Percentiles rank a stretch among this genome's conserved stretches.
These are phyloP conservation scores for Pseudodiploospora longispora DNA, from an alignment of 2,329 filamentous ascomycete species.

Conservation along the genomic window DNA sequence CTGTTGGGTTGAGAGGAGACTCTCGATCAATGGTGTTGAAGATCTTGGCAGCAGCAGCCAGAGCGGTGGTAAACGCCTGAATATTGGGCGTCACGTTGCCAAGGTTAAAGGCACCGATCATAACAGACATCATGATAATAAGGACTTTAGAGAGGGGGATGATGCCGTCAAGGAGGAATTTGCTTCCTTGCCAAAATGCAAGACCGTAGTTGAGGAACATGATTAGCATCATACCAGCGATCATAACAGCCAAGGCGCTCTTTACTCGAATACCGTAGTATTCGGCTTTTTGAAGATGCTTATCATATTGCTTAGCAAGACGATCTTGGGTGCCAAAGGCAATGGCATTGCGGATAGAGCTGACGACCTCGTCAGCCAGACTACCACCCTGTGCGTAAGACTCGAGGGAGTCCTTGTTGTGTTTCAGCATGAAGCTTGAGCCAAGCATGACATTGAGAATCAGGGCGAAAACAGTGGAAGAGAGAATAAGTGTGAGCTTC, in stretches of 20 bases:
- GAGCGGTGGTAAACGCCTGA: constrained; percentile 76
- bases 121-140: constrained; percentile 81
- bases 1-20: constrained; percentile 75
- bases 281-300: constrained; percentile 64
- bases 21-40: constrained; percentile 84
- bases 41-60: constrained; percentile 85
- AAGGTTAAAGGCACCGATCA: constrained; percentile 88
- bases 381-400: constrained; percentile 80
- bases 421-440: constrained; percentile 69
- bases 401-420: constrained; percentile 68
- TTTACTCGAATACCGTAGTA: constrained; percentile 71
- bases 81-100: constrained; percentile 81
- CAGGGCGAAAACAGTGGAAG: constrained; percentile 73
- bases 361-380: constrained; percentile 88
- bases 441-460: constrained; percentile 68
- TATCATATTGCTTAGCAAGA: constrained; percentile 76
- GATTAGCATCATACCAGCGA: constrained; percentile 74
- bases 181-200: constrained; percentile 81
- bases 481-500: constrained; percentile 84
- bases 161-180: constrained; percentile 60
- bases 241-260: constrained; percentile 64
- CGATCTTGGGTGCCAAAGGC: constrained; percentile 93
- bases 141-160: constrained; percentile 64
- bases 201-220: constrained; percentile 83
- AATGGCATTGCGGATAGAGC: constrained; percentile 83